These are phyloP conservation scores for Fusarium goolgardi DNA, from an alignment of 2,329 filamentous ascomycete species.

Conservation along the genomic window DNA sequence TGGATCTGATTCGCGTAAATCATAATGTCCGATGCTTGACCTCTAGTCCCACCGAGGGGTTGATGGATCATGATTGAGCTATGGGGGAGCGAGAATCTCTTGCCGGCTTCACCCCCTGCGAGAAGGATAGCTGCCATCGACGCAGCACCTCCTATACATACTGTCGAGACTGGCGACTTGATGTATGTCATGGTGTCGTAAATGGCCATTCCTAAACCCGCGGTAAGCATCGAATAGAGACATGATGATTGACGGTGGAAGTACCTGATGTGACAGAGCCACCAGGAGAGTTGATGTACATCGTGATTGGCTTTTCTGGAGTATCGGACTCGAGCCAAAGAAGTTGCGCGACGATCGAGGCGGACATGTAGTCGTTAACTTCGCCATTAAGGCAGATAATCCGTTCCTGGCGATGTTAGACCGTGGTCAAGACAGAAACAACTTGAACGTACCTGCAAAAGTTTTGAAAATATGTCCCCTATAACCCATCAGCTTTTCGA, in stretches of 20 bases:
- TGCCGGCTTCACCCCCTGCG: slow-evolving; percentile 84
- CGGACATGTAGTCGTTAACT: slow-evolving; percentile 89
- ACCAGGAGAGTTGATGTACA: slow-evolving; percentile 98
- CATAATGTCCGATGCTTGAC: slow-evolving; percentile 82
- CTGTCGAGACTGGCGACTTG: slow-evolving; percentile 89
- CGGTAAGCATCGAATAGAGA: slow-evolving; percentile 11
- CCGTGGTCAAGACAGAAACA: background rate
- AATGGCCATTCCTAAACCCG: slow-evolving; percentile 75
- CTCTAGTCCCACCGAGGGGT: slow-evolving; percentile 78
- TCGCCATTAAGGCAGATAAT: slow-evolving; percentile 94
- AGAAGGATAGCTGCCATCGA: slow-evolving; percentile 94
- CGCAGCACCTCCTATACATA: slow-evolving; percentile 93
- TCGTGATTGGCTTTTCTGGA: slow-evolving; percentile 92
- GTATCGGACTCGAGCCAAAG: slow-evolving; percentile 98
- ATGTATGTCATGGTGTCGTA: slow-evolving; percentile 99
- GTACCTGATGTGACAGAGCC: slow-evolving; percentile 82
- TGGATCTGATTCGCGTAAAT: slow-evolving; percentile 98
- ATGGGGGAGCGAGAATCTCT: slow-evolving; percentile 91
- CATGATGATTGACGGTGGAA: background rate
- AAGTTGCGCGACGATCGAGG: slow-evolving; percentile 94
- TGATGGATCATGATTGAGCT: slow-evolving; percentile 98
- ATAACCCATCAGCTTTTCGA: slow-evolving; percentile 38
- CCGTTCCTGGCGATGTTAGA: slow-evolving; percentile 71
- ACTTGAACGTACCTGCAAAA: slow-evolving; percentile 70
- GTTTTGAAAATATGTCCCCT: slow-evolving; percentile 86